Base-by-base conservation (phyloP, 164 flowering plant species). In the Tinospora cordifolia region DNA sequence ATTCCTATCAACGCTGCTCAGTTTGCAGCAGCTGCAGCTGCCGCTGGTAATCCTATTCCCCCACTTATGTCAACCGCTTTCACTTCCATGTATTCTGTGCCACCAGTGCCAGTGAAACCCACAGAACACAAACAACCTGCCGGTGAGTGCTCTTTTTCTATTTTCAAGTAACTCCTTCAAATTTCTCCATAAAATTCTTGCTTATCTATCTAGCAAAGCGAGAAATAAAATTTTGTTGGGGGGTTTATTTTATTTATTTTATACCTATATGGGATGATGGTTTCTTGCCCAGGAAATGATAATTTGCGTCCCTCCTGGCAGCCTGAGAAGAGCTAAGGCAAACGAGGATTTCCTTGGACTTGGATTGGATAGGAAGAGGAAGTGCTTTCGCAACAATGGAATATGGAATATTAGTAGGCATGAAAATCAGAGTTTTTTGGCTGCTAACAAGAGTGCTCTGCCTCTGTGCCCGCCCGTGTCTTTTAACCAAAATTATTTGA, bases 111-210 rank as follows among this genome's bases (percentile, higher is more conserved):
- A 68, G 86, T 83, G 75, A 91, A 91, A 69, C 82, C 92, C 2
- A 79, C 86, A 1, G 96, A 91, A 59, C 91, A 91, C 78, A 91
- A 90, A 64, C 90, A 90, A 71, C 88, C 90, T 13, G 89, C 93
- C 17, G 93, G 90, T 83, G 83, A 90, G 85, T 88, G 14, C 8
- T 30, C 26, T 12, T 22, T 75, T 41, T 15, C 17, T 36, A 41
- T 3, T 44, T 12, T 21, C n/a, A n/a, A n/a, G 39, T 65, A 15
- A 1, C 25, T 54, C n/a, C 13, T 59, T 73, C 2, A 41, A 2
- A 24, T 40, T 39, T 17, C 68, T 46, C 58, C 62, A 5, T 3
- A 26, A 60, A 40, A 64, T 67, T 59, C 46, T 60, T 71, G 8
- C 8, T 11, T 4, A 8, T 11, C 46, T 11, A 41, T 8, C 11